Percentiles rank a stretch among this genome's conserved stretches.
phyloP scores from a whole-genome alignment of 345 rosid species.

The Sisymbrium altissimum region DNA sequence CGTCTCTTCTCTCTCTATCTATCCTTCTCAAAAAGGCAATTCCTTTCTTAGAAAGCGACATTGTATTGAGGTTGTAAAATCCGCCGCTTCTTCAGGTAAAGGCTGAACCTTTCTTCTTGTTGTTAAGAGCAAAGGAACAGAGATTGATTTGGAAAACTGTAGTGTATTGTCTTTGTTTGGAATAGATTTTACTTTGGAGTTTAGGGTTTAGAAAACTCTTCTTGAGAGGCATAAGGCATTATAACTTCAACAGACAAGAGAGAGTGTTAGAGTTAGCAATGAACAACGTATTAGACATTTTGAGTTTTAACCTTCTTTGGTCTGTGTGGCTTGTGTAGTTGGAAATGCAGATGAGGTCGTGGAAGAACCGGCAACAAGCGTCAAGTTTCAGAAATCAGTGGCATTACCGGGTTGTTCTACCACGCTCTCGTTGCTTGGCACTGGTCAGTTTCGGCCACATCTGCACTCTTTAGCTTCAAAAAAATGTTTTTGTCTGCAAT shows the following conservation, averaged over 20 bases:
- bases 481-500: neutral
- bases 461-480: neutral
- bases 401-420: conserved; percentile 62
- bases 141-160: neutral
- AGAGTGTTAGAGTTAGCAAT: no score
- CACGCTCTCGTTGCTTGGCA: conserved; percentile 64
- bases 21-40: neutral
- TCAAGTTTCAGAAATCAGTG: conserved; percentile 62
- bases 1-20: conserved; percentile 19
- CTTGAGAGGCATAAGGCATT: neutral
- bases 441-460: conserved; percentile 46
- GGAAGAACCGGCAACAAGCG: conserved; percentile 65
- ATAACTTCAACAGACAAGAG: neutral
- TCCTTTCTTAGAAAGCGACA: conserved; percentile 9
- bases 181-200: neutral
- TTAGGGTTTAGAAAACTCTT: neutral
- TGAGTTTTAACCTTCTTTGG: neutral
- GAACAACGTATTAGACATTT: no score
- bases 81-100: conserved; percentile 52
- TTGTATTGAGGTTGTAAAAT: conserved; percentile 15
- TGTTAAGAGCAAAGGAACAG: neutral
- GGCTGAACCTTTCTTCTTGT: neutral
- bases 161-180: neutral
- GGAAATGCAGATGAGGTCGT: conserved; percentile 46
- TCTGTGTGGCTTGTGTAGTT: conserved; percentile 36